These are phyloP conservation scores for Cyclotella cryptica DNA, from an alignment of 108 stramenopile species.

Conservation along the genomic window DNA sequence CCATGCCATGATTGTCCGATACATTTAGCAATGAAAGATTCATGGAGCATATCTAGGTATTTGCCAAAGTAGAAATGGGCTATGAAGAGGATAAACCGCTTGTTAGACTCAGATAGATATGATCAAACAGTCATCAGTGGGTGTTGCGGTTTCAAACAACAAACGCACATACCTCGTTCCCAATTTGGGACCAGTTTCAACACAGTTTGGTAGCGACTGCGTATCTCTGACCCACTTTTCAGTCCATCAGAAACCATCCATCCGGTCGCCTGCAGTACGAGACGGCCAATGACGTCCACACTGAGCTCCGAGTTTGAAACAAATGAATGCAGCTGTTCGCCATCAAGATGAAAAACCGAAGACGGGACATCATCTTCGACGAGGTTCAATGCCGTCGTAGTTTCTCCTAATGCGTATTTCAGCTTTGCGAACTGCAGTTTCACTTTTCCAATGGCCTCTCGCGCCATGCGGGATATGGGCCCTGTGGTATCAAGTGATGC, in stretches of 20 bases:
- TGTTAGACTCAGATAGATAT: no score
- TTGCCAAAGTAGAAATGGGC: slow-evolving; percentile 40
- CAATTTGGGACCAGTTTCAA: slow-evolving; percentile 71
- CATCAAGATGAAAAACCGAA: slow-evolving; percentile 39
- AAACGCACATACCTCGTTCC: slow-evolving; percentile 92
- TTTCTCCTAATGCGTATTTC: slow-evolving; percentile 69
- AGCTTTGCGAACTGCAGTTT: slow-evolving; percentile 83
- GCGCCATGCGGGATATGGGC: no score
- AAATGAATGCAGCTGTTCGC: slow-evolving; percentile 24
- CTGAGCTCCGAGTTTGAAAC: slow-evolving; percentile 31
- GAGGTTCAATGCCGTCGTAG: slow-evolving; percentile 69
- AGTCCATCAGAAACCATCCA: slow-evolving; percentile 85
- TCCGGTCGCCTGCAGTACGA: slow-evolving; percentile 71
- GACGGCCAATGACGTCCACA: slow-evolving; percentile 53
- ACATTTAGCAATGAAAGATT: slow-evolving; percentile 61
- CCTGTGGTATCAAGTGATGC: slow-evolving; percentile 25
- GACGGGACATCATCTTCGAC: slow-evolving; percentile 61
- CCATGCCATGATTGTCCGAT: slow-evolving; percentile 33
- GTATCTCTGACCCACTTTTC: slow-evolving; percentile 73
- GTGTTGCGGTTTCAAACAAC: no score
- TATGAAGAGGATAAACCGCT: background rate
- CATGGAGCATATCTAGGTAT: slow-evolving; percentile 72
- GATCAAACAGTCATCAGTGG: no score
- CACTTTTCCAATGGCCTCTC: slow-evolving; percentile 47
- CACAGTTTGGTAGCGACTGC: slow-evolving; percentile 67